Evolutionary conservation across 1,139 yeast genomes (phyloP), one percentile per base, ranked within the genome.

Genomic region (Groenewaldozyma auringiensis): DNA sequence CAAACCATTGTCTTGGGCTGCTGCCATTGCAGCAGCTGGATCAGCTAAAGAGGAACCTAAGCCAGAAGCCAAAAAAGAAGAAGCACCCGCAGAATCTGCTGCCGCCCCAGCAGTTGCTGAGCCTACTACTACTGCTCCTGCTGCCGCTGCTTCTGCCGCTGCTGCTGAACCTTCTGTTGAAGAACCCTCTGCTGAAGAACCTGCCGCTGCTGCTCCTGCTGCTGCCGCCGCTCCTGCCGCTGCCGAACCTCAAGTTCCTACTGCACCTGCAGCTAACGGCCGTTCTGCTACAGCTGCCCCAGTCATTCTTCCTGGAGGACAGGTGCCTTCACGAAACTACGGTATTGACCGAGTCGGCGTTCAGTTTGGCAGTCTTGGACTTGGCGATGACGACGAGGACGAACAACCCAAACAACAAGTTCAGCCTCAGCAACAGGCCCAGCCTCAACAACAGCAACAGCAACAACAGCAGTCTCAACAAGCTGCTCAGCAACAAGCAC

Each of bases 291-390:
- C 41, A 17, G 45, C 38, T 33, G 71, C 70, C 41, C 76, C 83
- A 53, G 92, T 83, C 50, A 81, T 82, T 44, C 75, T 83, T 60
- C 92, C 92, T 53, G 61, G 59, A 18, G 38, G 38, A 17, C 38
- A 17, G 38, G 38, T 18, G 16, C 38, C 38, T 14, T 64, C 73
- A 37, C 64, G 73, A 43, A 70, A 69, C 43, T 61, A 59, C 34
- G 62, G 72, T 58, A 68, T 72, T 51, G 75, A 75, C 57, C 71
- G 76, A 48, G 79, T 79, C 43, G 86, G 84, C 54, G 83, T 81
- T 46, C 81, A 83, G 45, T 82, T 82, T 58, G 87, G 88, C 45
- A 76, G 83, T 16, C 70, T 79, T 63, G 68, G 78, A 36, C 67
- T 66, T 37, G 59, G 61, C 41, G 70, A 64, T 43, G 59, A 60